Evolutionary conservation across 305 asterid genomes (phyloP).

Genomic region (Rubia peregrina): DNA sequence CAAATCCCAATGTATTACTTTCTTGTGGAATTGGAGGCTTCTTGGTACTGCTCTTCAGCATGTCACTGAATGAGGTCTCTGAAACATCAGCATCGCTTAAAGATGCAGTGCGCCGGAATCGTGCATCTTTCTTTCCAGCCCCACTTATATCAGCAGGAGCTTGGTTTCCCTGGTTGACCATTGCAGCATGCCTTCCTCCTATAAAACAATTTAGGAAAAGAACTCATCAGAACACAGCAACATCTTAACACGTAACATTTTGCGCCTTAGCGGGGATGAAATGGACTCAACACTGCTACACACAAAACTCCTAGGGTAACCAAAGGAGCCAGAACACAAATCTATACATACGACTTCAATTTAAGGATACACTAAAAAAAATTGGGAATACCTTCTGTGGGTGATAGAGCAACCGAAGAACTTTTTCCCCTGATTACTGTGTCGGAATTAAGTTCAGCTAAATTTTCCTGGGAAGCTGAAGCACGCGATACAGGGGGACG

Average conservation of each 20-base stretch:
- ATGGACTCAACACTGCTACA: too few relatives aligned
- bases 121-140: conserved; percentile 48
- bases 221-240: not conserved
- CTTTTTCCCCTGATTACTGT: conserved; percentile 39
- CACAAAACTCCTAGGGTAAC: too few relatives aligned
- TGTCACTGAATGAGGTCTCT: conserved; percentile 93
- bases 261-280: too few relatives aligned
- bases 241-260: not conserved
- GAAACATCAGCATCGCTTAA: conserved; percentile 70
- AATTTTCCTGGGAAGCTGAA: conserved; percentile 61
- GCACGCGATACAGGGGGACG: conserved; percentile 68
- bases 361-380: not conserved
- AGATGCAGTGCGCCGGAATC: conserved; percentile 63
- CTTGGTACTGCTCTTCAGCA: conserved; percentile 82
- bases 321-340: too few relatives aligned
- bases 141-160: conserved; percentile 26
- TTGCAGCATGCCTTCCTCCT: conserved; percentile 41
- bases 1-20: conserved; percentile 25
- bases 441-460: conserved; percentile 49
- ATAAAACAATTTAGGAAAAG: not conserved
- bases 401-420: conserved; percentile 29
- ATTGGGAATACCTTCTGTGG: conserved; percentile 48
- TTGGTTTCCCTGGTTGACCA: conserved; percentile 38
- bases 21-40: conserved; percentile 59
- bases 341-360: not conserved